These are phyloP conservation scores for Botryotinia globosa DNA, from an alignment of 2,329 filamentous ascomycete genomes.

Conservation along the genomic window DNA sequence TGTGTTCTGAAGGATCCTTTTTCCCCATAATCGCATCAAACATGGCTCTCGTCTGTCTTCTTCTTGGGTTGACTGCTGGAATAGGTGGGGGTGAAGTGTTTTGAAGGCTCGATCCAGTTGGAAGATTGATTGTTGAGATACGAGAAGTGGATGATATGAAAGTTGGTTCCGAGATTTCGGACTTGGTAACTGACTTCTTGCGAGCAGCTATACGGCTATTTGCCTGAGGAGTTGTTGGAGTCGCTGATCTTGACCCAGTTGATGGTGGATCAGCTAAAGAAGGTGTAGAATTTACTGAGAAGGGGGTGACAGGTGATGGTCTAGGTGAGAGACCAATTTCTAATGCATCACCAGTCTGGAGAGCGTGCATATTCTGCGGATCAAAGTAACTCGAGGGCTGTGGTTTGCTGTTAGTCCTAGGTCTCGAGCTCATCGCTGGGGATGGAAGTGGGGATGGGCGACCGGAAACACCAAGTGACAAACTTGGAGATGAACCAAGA, in stretches of 20 bases:
- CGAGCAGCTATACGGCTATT: constrained; percentile 26
- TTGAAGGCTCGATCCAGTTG: constrained; percentile 33
- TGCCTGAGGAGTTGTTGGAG: constrained; percentile 28
- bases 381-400: constrained; percentile 32
- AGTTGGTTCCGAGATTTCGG: constrained; percentile 38
- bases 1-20: constrained; percentile 26
- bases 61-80: constrained; percentile 37
- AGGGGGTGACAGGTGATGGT: constrained; percentile 37
- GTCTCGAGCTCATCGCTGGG: constrained; percentile 29
- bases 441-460: constrained; percentile 34
- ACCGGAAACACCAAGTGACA: background rate
- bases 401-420: constrained; percentile 35
- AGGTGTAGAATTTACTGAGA: constrained; percentile 36
- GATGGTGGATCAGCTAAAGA: constrained; percentile 31
- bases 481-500: constrained; percentile 19
- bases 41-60: constrained; percentile 37
- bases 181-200: constrained; percentile 38
- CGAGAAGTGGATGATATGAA: constrained; percentile 38
- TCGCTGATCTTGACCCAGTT: constrained; percentile 26
- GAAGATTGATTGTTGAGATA: constrained; percentile 37
- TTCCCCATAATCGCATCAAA: constrained; percentile 33
- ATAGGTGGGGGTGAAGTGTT: constrained; percentile 36
- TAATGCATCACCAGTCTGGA: constrained; percentile 27
- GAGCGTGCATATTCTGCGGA: constrained; percentile 27
- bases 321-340: constrained; percentile 35